Evolutionary conservation across 1,284 basidiomycete species (phyloP), one percentile per base, ranked within the genome.

Genomic region (Volvariella volvacea): DNA sequence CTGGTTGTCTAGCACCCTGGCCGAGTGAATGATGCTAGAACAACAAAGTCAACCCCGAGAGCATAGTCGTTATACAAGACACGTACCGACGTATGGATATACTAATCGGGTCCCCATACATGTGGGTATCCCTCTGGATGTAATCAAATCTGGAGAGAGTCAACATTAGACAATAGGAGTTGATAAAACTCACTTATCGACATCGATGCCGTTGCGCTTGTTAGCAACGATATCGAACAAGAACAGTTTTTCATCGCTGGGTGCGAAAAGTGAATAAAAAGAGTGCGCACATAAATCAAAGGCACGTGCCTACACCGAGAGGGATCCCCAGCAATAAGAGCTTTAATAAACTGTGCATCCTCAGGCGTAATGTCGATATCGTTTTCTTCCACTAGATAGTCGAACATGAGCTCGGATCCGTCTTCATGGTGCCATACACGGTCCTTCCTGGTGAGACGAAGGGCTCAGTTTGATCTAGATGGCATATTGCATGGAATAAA

Each of bases 171-270:
- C 14, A 20, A 10, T 43, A n/a, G 22, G 21, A 14, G 44, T 39
- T 19, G 44, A 43, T 12, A 17, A 22, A n/a, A 25, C 56, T 43
- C 44, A 84, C 84, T 88, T 89, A 68, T 90, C 88, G 2, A 90
- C 87, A 53, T 89, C 87, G 4, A 90, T 68, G 0, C 87, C 87
- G 48, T 88, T 89, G 2, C 77, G 67, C 57, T 76, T 75, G 62
- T 90, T 90, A 0, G 81, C 80, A 1, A 90, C 83, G 41, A 90
- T 88, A 47, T 90, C 83, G 53, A 80, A 80, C 0, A 80, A 56
- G 48, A 76, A 79, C 0, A 52, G 50, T 48, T 78, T 78, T 52
- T 78, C 75, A 8, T 59, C 52, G 0, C 61, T 51, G 30, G 68
- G 69, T 43, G 9, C 39, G 40, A 39, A 8, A 22, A 12, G 16